Conservation (phyloP, 1,284 basidiomycete genomes). For the Ganoderma leucocontextum region DNA sequence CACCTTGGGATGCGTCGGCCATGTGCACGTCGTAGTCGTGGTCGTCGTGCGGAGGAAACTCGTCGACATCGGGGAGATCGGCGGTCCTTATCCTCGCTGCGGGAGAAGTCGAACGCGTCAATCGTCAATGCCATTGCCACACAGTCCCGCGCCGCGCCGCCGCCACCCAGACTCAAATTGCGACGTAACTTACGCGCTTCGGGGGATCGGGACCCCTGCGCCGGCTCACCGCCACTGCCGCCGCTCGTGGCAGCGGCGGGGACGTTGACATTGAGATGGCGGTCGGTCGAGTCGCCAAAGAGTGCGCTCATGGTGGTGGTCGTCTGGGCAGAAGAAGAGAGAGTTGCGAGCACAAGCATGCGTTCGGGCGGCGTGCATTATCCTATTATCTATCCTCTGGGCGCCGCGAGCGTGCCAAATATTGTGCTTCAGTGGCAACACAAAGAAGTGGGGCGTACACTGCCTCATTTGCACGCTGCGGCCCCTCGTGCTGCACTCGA, state of each 20-base stretch:
- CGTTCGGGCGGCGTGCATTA: background rate
- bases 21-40: slow-evolving; percentile 21
- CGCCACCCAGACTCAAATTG: slow-evolving; percentile 16
- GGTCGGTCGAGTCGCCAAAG: slow-evolving; percentile 30
- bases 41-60: slow-evolving; percentile 14
- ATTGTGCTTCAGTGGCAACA: slow-evolving; percentile 1
- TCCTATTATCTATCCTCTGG: background rate
- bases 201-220: slow-evolving; percentile 28
- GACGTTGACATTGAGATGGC: slow-evolving; percentile 2
- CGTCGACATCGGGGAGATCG: slow-evolving; percentile 33
- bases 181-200: slow-evolving; percentile 33
- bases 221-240: slow-evolving; percentile 11
- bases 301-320: slow-evolving; percentile 13
- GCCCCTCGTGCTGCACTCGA: slow-evolving; percentile 2
- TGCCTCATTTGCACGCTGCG: slow-evolving; percentile 24
- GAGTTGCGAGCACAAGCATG: background rate
- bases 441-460: slow-evolving; percentile 16
- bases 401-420: background rate
- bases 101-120: slow-evolving; percentile 19
- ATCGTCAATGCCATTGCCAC: slow-evolving; percentile 8
- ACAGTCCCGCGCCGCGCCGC: slow-evolving; percentile 19
- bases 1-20: slow-evolving; percentile 25
- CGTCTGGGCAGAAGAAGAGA: background rate
- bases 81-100: slow-evolving; percentile 31
- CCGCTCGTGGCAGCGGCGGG: background rate